These are phyloP conservation scores for Pythium dissotocum DNA, from an alignment of 352 stramenopile genomes.

Conservation along the genomic window DNA sequence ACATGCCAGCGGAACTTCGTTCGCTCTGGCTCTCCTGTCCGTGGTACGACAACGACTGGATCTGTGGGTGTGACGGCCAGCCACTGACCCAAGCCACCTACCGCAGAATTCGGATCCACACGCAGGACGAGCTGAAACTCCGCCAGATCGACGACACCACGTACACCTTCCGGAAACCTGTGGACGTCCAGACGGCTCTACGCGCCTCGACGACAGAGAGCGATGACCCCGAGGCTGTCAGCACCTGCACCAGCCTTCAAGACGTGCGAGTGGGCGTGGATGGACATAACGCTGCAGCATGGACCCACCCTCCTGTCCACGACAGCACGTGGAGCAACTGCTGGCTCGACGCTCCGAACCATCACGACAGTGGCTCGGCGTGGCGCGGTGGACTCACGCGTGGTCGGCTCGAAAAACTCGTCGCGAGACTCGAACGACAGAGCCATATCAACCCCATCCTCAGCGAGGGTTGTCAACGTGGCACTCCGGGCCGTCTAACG, in stretches of 20 bases:
- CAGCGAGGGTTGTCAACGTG: neutral
- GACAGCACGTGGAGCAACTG: neutral
- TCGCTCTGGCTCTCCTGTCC: neutral
- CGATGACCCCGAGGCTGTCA: neutral
- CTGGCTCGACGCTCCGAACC: neutral
- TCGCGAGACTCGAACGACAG: neutral
- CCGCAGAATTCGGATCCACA: neutral
- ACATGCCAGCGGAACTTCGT: neutral
- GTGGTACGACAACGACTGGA: neutral
- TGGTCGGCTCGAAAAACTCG: neutral
- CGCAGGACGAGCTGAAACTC: neutral
- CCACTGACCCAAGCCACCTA: neutral
- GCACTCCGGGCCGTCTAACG: neutral
- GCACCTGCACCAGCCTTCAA: neutral
- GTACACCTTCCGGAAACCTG: conserved; percentile 5
- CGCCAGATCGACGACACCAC: neutral
- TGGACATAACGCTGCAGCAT: neutral
- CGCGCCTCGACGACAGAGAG: no score
- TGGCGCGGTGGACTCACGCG: neutral
- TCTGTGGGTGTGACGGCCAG: neutral
- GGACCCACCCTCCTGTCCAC: neutral
- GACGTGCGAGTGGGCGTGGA: neutral
- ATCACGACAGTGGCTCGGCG: neutral
- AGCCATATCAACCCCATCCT: neutral
- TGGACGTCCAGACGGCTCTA: neutral